Evolutionary conservation across 345 rosid species (phyloP).

Genomic region (Theobroma cacao): DNA sequence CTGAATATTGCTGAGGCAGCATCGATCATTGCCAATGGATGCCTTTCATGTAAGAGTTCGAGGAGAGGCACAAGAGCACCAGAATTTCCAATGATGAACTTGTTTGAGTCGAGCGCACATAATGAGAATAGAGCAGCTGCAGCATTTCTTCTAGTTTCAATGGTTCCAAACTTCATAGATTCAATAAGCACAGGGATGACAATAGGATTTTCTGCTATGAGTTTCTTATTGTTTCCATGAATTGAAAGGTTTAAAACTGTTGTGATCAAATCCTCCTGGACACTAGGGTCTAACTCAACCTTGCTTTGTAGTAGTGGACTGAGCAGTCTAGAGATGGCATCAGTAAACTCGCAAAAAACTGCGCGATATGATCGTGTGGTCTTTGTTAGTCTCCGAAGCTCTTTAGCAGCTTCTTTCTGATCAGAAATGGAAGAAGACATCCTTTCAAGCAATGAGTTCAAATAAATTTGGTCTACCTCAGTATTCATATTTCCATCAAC

Average conservation of each 20-base stretch:
- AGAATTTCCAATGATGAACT: neutral
- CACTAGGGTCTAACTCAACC: neutral
- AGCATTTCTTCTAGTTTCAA: slow-evolving; percentile 5
- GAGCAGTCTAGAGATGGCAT: slow-evolving; percentile 6
- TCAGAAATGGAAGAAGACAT: slow-evolving; percentile 4
- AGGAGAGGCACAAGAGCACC: neutral
- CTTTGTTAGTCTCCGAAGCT: slow-evolving; percentile 9
- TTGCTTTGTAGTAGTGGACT: neutral
- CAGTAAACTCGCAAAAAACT: neutral
- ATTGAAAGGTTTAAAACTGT: slow-evolving; percentile 1
- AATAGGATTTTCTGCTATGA: neutral
- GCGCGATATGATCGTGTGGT: neutral
- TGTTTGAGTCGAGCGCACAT: neutral
- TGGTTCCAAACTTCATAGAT: slow-evolving; percentile 1
- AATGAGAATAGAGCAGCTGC: slow-evolving; percentile 5
- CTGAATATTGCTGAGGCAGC: neutral
- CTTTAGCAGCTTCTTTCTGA: slow-evolving; percentile 16
- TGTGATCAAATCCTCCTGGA: slow-evolving; percentile 12
- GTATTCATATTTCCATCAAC: neutral
- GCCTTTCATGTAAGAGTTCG: neutral
- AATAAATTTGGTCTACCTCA: neutral
- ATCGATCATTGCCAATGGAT: neutral
- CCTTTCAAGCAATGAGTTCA: slow-evolving; percentile 5
- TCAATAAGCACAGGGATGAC: neutral
- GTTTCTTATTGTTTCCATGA: neutral